Percentiles rank a stretch among this genome's conserved stretches.
Evolutionary conservation across 768 basidiomycete genomes (phyloP).

Genomic region (Favolaschia claudopus): DNA sequence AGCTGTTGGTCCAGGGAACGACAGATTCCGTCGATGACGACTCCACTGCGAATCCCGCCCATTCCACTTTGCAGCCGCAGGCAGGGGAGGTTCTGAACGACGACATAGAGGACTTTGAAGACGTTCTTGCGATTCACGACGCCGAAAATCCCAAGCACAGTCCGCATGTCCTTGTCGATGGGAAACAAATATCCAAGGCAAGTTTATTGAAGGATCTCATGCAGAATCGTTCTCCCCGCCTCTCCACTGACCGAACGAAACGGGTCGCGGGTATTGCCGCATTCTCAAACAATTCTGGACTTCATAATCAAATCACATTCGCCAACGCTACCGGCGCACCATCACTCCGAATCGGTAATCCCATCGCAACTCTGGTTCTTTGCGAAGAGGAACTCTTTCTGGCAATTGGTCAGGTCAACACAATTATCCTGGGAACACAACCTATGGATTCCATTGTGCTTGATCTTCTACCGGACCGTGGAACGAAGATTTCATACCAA

Average conservation of each 20-base stretch:
- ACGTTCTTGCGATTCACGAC: not conserved
- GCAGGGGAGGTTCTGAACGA: not conserved
- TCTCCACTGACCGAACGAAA: not conserved
- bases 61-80: too few relatives aligned
- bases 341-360: constrained; percentile 1
- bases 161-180: not conserved
- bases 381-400: not conserved
- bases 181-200: not conserved
- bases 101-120: not conserved
- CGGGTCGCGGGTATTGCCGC: not conserved
- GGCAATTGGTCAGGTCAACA: not conserved
- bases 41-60: not conserved
- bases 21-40: not conserved
- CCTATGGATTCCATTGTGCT: not conserved
- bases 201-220: not conserved
- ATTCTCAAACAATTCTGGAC: not conserved
- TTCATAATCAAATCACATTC: not conserved
- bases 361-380: not conserved
- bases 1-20: not conserved
- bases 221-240: not conserved
- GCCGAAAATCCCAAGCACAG: not conserved
- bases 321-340: not conserved
- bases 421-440: not conserved
- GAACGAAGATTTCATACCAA: not conserved
- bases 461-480: not conserved